Percentiles rank a stretch among this genome's conserved stretches.
phyloP scores from a whole-genome alignment of 2,329 filamentous ascomycete species.

The Aurifilum marmelostoma region DNA sequence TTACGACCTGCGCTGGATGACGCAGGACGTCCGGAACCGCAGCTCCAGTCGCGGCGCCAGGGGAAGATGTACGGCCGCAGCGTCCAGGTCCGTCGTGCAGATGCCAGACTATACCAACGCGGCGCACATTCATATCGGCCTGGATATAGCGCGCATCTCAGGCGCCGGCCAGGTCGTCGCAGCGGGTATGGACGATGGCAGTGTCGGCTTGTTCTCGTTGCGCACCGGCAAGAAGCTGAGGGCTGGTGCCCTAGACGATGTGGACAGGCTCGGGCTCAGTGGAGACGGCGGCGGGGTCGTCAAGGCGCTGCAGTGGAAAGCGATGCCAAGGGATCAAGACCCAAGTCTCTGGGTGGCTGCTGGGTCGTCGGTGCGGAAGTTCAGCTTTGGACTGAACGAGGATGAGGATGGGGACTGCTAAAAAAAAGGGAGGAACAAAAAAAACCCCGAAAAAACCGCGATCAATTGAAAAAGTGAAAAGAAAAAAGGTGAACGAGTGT shows the following conservation, averaged over 20 bases:
- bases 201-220: constrained; percentile 55
- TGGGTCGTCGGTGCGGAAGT: constrained; percentile 45
- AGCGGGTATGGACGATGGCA: constrained; percentile 55
- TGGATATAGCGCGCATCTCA: constrained; percentile 52
- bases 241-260: constrained; percentile 33
- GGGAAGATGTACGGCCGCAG: constrained; percentile 30
- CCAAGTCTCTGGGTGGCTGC: constrained; percentile 53
- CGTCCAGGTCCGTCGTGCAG: constrained; percentile 44
- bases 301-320: constrained; percentile 49
- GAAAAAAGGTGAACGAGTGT: background rate
- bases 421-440: background rate
- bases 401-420: constrained; percentile 35
- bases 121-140: constrained; percentile 52
- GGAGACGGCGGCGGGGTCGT: constrained; percentile 39
- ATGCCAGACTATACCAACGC: constrained; percentile 57
- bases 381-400: constrained; percentile 44
- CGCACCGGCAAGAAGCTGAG: constrained; percentile 46
- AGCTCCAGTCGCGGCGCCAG: background rate
- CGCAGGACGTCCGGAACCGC: background rate
- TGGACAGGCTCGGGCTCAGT: constrained; percentile 22
- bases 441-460: no score
- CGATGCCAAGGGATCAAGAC: constrained; percentile 47
- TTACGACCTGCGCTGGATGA: constrained; percentile 56
- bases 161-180: constrained; percentile 49
- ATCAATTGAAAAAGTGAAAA: no score